Percentiles rank a stretch among this genome's conserved stretches.
Evolutionary conservation across 2,329 filamentous ascomycete genomes (phyloP).

Genomic region (Hypomyces rosellus): DNA sequence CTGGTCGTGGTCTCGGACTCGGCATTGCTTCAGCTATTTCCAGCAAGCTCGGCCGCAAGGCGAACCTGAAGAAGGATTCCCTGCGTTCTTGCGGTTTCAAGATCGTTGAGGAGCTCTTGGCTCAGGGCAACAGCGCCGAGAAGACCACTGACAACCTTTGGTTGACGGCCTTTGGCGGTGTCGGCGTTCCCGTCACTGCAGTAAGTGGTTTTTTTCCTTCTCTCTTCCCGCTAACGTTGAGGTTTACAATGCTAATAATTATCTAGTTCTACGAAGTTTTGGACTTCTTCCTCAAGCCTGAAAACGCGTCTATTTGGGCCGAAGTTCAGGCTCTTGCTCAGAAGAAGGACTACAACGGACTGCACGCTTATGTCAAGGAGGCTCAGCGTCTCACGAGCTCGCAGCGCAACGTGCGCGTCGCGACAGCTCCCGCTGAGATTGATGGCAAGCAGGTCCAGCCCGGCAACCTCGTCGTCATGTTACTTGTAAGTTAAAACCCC

Average conservation of each 20-base stretch:
- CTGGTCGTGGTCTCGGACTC: slow-evolving; percentile 25
- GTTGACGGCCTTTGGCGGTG: slow-evolving; percentile 35
- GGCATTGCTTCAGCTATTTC: slow-evolving; percentile 24
- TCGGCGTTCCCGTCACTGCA: slow-evolving; percentile 32
- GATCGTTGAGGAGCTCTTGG: slow-evolving; percentile 31
- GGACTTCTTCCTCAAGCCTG: slow-evolving; percentile 34
- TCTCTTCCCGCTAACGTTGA: neutral
- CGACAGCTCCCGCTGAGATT: slow-evolving; percentile 26
- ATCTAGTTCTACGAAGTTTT: slow-evolving; percentile 39
- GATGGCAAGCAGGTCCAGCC: slow-evolving; percentile 34
- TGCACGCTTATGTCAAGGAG: slow-evolving; percentile 34
- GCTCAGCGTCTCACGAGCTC: slow-evolving; percentile 35
- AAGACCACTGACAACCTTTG: slow-evolving; percentile 31
- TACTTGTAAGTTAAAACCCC: slow-evolving; percentile 28
- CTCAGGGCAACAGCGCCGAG: slow-evolving; percentile 26
- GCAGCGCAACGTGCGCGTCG: slow-evolving; percentile 33
- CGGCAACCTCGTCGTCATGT: slow-evolving; percentile 34
- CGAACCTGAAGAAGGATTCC: slow-evolving; percentile 27
- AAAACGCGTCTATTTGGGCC: slow-evolving; percentile 35
- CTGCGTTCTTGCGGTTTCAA: slow-evolving; percentile 34
- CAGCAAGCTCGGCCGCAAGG: slow-evolving; percentile 23
- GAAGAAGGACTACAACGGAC: slow-evolving; percentile 26
- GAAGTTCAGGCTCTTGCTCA: slow-evolving; percentile 35
- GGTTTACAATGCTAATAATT: neutral
- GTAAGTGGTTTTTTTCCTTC: slow-evolving; percentile 21